These are phyloP conservation scores for Isatis lusitanica DNA, from an alignment of 441 rosid species.

Conservation along the genomic window DNA sequence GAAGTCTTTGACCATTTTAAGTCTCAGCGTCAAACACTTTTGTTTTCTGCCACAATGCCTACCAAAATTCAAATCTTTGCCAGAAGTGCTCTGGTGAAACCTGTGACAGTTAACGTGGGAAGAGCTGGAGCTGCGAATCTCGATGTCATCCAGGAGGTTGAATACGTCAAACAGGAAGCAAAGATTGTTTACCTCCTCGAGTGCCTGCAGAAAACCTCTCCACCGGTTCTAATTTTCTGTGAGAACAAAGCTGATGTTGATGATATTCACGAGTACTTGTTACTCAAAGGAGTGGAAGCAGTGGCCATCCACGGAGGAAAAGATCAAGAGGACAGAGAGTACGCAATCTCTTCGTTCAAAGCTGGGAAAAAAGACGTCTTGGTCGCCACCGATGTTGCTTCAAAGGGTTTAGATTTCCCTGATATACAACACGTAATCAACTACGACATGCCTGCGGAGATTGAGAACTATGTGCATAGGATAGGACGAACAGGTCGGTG, in stretches of 20 bases:
- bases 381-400: slow-evolving; percentile 94
- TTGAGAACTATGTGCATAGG: slow-evolving; percentile 88
- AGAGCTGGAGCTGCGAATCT: slow-evolving; percentile 98
- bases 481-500: slow-evolving; percentile 93
- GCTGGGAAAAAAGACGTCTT: slow-evolving; percentile 84
- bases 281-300: slow-evolving; percentile 90
- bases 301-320: slow-evolving; percentile 93
- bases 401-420: slow-evolving; percentile 93
- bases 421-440: slow-evolving; percentile 91
- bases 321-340: slow-evolving; percentile 93
- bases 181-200: slow-evolving; percentile 94
- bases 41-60: slow-evolving; percentile 97
- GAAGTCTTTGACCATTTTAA: slow-evolving; percentile 93
- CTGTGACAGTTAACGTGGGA: slow-evolving; percentile 83
- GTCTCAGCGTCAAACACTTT: slow-evolving; percentile 88
- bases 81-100: slow-evolving; percentile 84
- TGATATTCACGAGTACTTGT: slow-evolving; percentile 86
- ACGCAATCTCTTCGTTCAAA: slow-evolving; percentile 84
- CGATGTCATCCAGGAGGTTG: slow-evolving; percentile 94
- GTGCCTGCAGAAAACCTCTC: slow-evolving; percentile 91
- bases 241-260: slow-evolving; percentile 97
- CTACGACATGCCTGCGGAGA: slow-evolving; percentile 98
- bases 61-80: slow-evolving; percentile 92
- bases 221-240: slow-evolving; percentile 87
- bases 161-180: slow-evolving; percentile 94